These are phyloP conservation scores for Zoysia japonica DNA, from an alignment of 176 grass and related monocot species.

Conservation along the genomic window DNA sequence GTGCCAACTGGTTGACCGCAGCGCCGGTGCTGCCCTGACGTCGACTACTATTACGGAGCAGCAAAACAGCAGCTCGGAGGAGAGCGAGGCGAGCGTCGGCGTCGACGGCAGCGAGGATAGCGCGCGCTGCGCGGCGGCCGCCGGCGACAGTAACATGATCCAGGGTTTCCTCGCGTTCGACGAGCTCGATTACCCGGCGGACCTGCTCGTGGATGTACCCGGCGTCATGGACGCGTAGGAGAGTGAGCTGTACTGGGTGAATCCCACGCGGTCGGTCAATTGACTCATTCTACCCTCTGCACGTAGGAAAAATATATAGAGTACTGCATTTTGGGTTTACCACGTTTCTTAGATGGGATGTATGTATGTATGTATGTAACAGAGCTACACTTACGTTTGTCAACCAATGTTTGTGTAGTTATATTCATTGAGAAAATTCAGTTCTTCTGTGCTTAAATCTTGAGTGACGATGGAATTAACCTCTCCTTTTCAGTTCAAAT, in stretches of 20 bases:
- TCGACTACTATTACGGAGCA: background rate
- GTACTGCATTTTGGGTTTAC: background rate
- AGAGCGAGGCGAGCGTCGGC: constrained; percentile 40
- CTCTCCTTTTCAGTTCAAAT: background rate
- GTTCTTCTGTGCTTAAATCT: background rate
- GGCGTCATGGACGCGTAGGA: constrained; percentile 33
- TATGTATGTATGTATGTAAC: background rate
- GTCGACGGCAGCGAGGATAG: background rate
- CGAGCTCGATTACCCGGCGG: constrained; percentile 21
- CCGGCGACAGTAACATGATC: constrained; percentile 10
- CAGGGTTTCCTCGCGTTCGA: constrained; percentile 30
- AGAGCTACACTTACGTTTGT: background rate
- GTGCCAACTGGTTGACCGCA: constrained; percentile 38
- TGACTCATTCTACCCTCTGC: background rate
- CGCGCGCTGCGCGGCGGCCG: background rate
- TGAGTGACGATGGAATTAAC: background rate
- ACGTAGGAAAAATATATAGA: too few species aligned
- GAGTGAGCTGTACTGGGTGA: constrained; percentile 7
- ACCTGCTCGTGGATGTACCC: constrained; percentile 34
- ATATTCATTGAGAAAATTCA: background rate
- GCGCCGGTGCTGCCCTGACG: background rate
- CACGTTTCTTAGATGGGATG: background rate
- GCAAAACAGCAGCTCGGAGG: constrained; percentile 19
- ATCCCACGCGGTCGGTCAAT: background rate
- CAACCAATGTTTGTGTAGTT: background rate